These are phyloP conservation scores for Capsicum chinense DNA, from an alignment of 257 asterid genomes.

Conservation along the genomic window DNA sequence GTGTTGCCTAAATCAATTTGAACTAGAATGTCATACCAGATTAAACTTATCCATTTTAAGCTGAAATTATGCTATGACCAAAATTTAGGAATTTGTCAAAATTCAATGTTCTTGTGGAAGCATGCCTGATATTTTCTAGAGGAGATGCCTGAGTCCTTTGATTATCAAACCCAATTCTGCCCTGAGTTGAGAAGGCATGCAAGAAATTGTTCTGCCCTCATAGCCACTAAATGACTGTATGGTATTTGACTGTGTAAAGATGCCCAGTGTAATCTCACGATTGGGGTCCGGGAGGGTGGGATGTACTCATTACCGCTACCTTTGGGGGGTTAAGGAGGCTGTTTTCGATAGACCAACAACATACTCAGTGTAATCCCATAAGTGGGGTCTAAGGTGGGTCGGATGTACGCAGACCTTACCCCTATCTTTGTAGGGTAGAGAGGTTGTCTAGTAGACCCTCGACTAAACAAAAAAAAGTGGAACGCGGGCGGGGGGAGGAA, in stretches of 20 bases:
- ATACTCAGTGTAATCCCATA: background rate
- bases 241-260: background rate
- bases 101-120: background rate
- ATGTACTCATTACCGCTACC: background rate
- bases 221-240: background rate
- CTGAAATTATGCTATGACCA: background rate
- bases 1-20: background rate
- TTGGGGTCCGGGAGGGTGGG: background rate
- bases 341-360: background rate
- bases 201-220: background rate
- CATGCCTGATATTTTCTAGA: background rate
- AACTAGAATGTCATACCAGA: background rate
- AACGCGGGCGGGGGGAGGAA: no score
- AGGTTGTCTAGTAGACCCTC: background rate
- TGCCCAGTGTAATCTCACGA: background rate
- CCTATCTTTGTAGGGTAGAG: background rate
- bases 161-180: background rate
- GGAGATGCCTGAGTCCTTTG: slow-evolving; percentile 15
- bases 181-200: slow-evolving; percentile 22
- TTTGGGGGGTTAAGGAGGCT: background rate
- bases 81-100: background rate
- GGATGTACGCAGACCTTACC: background rate
- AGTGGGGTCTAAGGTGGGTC: background rate
- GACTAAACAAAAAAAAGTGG: background rate
- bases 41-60: slow-evolving; percentile 5